phyloP scores from a whole-genome alignment of 2,329 filamentous ascomycete genomes.

The Pseudocercospora musae region DNA sequence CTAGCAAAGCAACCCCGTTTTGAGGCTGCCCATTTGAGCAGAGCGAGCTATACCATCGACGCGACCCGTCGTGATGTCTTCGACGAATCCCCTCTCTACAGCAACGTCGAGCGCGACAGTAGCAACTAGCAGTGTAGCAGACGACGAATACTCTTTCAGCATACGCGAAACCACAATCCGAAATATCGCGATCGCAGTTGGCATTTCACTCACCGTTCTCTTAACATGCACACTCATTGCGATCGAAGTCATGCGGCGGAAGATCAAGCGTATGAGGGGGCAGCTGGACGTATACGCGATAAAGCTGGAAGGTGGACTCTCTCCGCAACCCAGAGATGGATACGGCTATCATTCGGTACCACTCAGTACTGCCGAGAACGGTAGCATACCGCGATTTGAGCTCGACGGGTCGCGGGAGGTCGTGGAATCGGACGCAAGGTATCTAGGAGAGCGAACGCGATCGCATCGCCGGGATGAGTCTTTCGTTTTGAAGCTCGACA shows the following conservation, averaged over 20 bases:
- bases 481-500: neutral
- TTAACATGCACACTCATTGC: conserved; percentile 12
- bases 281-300: conserved; percentile 1
- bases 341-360: neutral
- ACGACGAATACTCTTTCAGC: conserved; percentile 15
- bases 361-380: neutral
- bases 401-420: neutral
- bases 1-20: neutral
- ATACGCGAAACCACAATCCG: conserved; percentile 15
- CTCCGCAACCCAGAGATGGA: neutral
- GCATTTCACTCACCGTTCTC: conserved; percentile 15
- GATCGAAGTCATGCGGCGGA: conserved; percentile 13
- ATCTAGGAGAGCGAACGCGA: neutral
- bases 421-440: neutral
- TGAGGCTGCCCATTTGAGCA: neutral
- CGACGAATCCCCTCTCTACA: conserved; percentile 1
- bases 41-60: neutral
- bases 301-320: neutral
- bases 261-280: conserved; percentile 10
- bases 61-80: neutral
- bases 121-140: neutral
- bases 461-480: neutral
- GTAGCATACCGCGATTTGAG: neutral
- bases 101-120: neutral
- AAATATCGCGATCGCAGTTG: conserved; percentile 13